Evolutionary conservation across 257 asterid species (phyloP), one percentile per base, ranked within the genome.

Genomic region (Nicotiana knightiana): DNA sequence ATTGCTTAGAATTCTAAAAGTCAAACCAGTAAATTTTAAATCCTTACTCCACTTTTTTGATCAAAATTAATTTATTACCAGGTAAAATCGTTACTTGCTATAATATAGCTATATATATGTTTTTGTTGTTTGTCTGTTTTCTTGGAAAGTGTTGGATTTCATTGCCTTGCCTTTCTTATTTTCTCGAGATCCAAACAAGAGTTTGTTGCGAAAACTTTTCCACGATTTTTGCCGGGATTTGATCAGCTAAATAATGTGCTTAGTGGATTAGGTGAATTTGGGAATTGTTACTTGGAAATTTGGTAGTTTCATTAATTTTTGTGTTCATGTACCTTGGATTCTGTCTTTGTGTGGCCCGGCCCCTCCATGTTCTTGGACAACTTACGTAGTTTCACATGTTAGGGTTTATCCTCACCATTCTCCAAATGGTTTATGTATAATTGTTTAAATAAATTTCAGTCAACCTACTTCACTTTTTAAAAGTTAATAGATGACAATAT

Each of bases 171-270:
- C 24, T 71, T 8, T 33, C 24, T 7, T 71, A 21, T 12, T 71
- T 46, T 9, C 32, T 76, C 59, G 51, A 37, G 82, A 77, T 83
- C 51, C 51, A 53, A 64, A 73, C 54, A 28, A 24, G 51, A 54
- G 59, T 68, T 68, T 9, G 7, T 39, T 39, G n/a, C 18, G 63
- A 57, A 57, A 26, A 6, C 15, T 53, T 66, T 32, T 77, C 67
- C 88, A 85, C 80, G 84, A 88, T 90, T 81, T 53, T 77, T 76
- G 88, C 84, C 88, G 77, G 79, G 84, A 88, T 90, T 85, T 76
- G 76, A 28, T 90, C 81, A 53, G 21, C 84, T 81, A 84, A 71
- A 67, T 39, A 39, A 68, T 62, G 80, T 17, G 10, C 10, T 85
- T 80, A 61, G 33, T 17, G 24, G 21, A 16, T 11, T 39, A 54